Evolutionary conservation across 306 rosid genomes (phyloP), one percentile per base, ranked within the genome.

Genomic region (Albizia julibrissin): DNA sequence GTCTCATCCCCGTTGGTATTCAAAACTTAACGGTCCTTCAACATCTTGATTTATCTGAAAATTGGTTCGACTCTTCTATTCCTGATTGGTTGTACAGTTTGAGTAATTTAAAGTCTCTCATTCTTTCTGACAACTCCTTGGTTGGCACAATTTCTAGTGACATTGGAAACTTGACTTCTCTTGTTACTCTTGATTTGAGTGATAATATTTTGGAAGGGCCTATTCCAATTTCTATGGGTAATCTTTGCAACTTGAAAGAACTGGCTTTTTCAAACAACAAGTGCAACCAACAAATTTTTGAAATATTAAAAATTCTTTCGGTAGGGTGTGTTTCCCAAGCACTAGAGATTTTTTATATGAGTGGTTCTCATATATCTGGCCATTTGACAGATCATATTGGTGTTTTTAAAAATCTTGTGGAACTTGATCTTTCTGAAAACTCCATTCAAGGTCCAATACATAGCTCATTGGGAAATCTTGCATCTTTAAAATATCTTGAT

Each of bases 1-100:
- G 77, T 31, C 1, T 33, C 3, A 42, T 82, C 39, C 85, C 50
- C 3, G 1, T n/a, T 5, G 19, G 29, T 11, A 69, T 69, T 69
- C 33, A 21, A 40, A 69, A 69, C 66, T 81, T 82, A 9, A 82
- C 87, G 39, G 71, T 80, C 15, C 79, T 87, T 68, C 47, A 72
- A 24, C 46, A 76, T 74, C 81, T 88, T 61, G 79, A 81, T 26
- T 54, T 82, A 14, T 3, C 16, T 2, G 0, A 0, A 0, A 89
- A 89, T 58, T 0, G 0, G 24, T 27, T 89, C 42, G 49, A 50
- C 5, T 77, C 87, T 27, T 56, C 52, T 2, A 56, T 88, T 31
- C 86, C 86, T 0, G 42, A 34, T n/a, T 69, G 75, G 67, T 56
- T 79, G 8, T 19, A 18, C 3, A 26, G 13, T 27, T n/a, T 83